These are phyloP conservation scores for Colletotrichum phormii DNA, from an alignment of 2,329 filamentous ascomycete genomes.

Conservation along the genomic window DNA sequence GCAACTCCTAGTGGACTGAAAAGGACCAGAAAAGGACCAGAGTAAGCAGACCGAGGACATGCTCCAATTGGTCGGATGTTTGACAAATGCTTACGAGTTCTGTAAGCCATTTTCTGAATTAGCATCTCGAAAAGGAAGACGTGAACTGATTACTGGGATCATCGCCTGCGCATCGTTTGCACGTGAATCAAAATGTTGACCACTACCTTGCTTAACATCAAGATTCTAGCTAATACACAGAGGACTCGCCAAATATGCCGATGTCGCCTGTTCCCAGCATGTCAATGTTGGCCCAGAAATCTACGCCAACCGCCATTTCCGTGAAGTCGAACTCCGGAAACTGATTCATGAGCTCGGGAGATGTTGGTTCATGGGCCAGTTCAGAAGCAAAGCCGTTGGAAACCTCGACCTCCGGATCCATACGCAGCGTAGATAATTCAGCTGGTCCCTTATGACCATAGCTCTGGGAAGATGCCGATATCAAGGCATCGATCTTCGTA, in stretches of 20 bases:
- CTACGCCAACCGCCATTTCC: constrained; percentile 2
- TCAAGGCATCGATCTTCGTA: background rate
- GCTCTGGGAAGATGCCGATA: background rate
- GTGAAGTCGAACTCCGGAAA: background rate
- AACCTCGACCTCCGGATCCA: background rate
- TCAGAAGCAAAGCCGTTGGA: background rate
- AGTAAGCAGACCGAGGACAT: too few relatives aligned
- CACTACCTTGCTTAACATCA: too few relatives aligned
- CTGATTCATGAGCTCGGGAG: background rate
- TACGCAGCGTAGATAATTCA: background rate
- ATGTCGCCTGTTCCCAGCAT: background rate
- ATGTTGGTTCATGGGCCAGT: background rate
- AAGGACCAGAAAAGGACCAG: too few relatives aligned
- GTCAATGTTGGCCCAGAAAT: background rate
- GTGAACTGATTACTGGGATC: too few relatives aligned
- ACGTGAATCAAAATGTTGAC: too few relatives aligned
- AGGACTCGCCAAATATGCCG: background rate
- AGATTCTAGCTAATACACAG: too few relatives aligned
- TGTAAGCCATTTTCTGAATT: too few relatives aligned
- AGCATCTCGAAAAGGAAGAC: too few relatives aligned
- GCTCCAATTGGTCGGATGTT: too few relatives aligned
- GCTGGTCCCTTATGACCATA: background rate
- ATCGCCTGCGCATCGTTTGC: too few relatives aligned
- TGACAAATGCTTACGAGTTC: too few relatives aligned
- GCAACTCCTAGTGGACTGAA: too few relatives aligned